Conservation (phyloP, 2,329 filamentous ascomycete genomes). For the Knufia petricola region DNA sequence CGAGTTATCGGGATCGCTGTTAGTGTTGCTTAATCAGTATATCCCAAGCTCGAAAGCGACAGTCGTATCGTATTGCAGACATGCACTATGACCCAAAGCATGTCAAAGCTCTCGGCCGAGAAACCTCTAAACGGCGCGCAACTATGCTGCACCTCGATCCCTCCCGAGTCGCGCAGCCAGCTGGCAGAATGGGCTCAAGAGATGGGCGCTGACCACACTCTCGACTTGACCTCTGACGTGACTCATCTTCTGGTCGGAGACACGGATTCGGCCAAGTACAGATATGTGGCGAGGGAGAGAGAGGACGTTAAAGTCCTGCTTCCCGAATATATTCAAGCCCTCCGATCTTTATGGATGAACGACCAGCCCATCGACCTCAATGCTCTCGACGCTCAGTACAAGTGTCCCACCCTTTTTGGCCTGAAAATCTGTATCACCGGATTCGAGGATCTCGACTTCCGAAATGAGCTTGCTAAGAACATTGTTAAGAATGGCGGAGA, state of each 20-base stretch:
- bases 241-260: constrained; percentile 90
- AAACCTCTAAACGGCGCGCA: constrained; percentile 48
- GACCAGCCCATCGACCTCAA: constrained; percentile 65
- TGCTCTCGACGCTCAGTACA: constrained; percentile 53
- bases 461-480: constrained; percentile 59
- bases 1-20: too few species aligned
- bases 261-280: constrained; percentile 85
- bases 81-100: constrained; percentile 5
- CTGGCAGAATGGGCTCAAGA: constrained; percentile 48
- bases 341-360: constrained; percentile 69
- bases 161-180: constrained; percentile 57
- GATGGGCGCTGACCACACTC: constrained; percentile 79
- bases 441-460: constrained; percentile 56
- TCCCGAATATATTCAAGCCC: constrained; percentile 73
- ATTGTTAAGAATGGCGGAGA: constrained; percentile 64
- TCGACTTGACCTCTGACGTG: constrained; percentile 89
- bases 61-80: neutral
- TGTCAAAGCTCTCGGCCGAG: constrained; percentile 15
- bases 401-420: constrained; percentile 37
- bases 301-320: constrained; percentile 76
- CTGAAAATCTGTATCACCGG: constrained; percentile 60
- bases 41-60: neutral
- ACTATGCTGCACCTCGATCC: constrained; percentile 79
- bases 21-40: neutral
- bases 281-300: constrained; percentile 82